Evolutionary conservation across 1,284 basidiomycete genomes (phyloP), one percentile per base, ranked within the genome.

Genomic region (Veloboletus limbatus): DNA sequence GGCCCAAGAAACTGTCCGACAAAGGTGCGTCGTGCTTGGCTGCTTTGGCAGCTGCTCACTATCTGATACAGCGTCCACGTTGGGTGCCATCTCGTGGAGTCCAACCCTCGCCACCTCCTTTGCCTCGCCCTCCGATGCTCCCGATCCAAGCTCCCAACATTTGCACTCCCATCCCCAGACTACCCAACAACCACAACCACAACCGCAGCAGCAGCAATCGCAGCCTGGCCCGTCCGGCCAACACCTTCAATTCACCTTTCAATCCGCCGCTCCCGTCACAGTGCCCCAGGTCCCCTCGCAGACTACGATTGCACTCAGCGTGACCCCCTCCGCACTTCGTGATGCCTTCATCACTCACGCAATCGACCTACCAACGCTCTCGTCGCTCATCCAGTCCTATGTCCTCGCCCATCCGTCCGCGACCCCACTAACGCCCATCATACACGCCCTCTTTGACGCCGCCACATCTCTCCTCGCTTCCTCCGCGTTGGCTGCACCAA

Each of bases 381-480:
- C 78, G 7, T 70, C 72, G 18, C 73, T 79, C 65, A 73, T 79
- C 27, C 73, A 76, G 47, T 66, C 67, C 13, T 77, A 69, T 46
- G 69, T 70, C 27, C 57, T 70, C 18, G 65, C 71, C 6, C 69
- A 75, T 45, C 74, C 73, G 3, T 75, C 73, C 0, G 58, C 68
- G 6, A 74, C 73, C 0, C 74, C 76, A 4, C 65, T 80, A 6
- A 70, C 69, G 0, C 65, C 74, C 1, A 69, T 78, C 26, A 59
- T 81, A 4, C 68, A 71, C 17, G 72, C 75, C 10, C 66, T 81
- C 6, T 80, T 79, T 45, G 75, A 78, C 31, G 78, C 77, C 2
- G 47, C 55, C 10, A 52, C 62, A 3, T 47, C 31, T 61, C 70
- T 54, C 14, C 51, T 54, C 8, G 41, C 50, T 2, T 49, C 58